Percentiles rank a stretch among this genome's conserved stretches.
phyloP scores from a whole-genome alignment of 345 rosid species.

The Citrus maxima region DNA sequence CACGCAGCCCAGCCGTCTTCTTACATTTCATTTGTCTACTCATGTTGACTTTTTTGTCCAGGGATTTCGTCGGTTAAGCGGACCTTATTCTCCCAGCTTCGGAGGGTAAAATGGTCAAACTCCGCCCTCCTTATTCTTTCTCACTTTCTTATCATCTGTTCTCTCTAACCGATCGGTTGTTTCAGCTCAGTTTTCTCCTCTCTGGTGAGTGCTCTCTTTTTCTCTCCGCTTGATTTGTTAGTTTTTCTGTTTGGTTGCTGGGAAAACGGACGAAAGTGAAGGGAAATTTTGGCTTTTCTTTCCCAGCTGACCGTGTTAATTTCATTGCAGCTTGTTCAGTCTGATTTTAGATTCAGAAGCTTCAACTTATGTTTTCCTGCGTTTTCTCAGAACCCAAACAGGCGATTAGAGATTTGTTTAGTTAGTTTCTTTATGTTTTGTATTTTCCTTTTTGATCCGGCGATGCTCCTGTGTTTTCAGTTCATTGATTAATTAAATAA shows the following conservation, averaged over 20 bases:
- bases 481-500: not conserved
- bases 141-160: not conserved
- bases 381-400: not conserved
- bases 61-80: not conserved
- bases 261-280: slow-evolving; percentile 2
- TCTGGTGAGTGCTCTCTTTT: slow-evolving; percentile 3
- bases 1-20: not conserved
- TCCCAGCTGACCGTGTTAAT: not conserved
- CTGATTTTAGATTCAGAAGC: not conserved
- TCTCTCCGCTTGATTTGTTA: not conserved
- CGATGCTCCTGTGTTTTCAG: not conserved
- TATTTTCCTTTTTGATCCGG: not conserved
- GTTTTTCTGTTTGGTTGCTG: slow-evolving; percentile 12
- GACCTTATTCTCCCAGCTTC: not conserved
- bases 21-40: not conserved
- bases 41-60: slow-evolving; percentile 1
- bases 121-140: not conserved
- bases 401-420: not conserved
- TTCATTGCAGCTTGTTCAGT: not conserved
- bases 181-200: slow-evolving; percentile 1
- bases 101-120: slow-evolving; percentile 18
- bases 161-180: not conserved
- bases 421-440: not conserved
- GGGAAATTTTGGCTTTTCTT: not conserved
- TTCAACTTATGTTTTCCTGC: not conserved